Evolutionary conservation across 2,329 filamentous ascomycete species (phyloP), one percentile per base, ranked within the genome.

Genomic region (Sporothrix curviconia): DNA sequence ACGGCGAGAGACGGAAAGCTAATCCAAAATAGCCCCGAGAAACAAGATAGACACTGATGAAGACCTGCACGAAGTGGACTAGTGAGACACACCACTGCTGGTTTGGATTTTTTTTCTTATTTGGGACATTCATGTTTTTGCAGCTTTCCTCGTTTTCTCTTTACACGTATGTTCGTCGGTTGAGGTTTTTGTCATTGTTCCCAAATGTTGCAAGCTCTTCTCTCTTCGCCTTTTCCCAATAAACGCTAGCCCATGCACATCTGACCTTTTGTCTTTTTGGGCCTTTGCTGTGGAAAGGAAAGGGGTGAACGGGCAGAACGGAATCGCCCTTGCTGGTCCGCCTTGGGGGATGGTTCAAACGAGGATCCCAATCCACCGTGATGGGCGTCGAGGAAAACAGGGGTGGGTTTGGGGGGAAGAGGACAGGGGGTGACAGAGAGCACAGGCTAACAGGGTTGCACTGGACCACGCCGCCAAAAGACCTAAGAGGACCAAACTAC

Each of bases 331-430:
- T 43, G 39, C 24, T 42, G 22, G n/a, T 42, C 50, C 50, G 25
- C n/a, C 37, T 52, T 52, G 49, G 36, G 49, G 22, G 36, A n/a
- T 30, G 46, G 47, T 39, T 28, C 22, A 52, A 52, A 36, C 49
- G 36, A 52, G 49, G 28, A 42, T 53, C 37, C 37, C 50, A 42
- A 12, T 30, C 46, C 32, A 39, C 49, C 32, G 28, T 37, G 34
- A 51, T 51, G 49, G 24, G 50, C 50, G 37, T 53, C 50, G 28
- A 52, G 50, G 36, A 19, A 42, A 51, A 40, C 50, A 53, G 50
- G 37, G 50, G 50, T 53, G 50, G 15, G 50, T 40, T 19, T n/a
- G 34, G 34, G 47, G 34, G 14, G 19, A 14, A 11, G 47, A 11
- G 24, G 19, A 43, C 17, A 43, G 17, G 6, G 22, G 28, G 14